phyloP scores from a whole-genome alignment of 352 stramenopile genomes.

The Blastocystis sp. region DNA sequence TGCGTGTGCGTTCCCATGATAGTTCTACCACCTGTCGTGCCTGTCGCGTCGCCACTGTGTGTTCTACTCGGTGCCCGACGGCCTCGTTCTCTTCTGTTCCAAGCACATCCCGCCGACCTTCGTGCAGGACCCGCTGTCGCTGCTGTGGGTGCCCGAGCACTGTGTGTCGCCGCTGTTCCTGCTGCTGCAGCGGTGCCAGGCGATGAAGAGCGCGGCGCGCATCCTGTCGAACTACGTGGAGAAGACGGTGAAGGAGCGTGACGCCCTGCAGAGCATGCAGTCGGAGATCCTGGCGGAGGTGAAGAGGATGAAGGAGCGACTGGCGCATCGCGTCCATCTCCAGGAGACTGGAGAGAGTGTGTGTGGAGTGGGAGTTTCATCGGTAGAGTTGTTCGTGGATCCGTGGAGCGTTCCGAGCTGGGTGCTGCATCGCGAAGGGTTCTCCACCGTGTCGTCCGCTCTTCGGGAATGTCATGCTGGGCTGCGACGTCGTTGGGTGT shows the following conservation, averaged over 20 bases:
- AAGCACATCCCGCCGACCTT: conserved; percentile 8
- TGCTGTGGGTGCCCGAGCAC: background rate
- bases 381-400: background rate
- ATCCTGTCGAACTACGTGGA: background rate
- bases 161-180: background rate
- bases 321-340: background rate
- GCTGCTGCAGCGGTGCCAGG: background rate
- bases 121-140: conserved; percentile 5
- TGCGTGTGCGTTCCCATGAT: background rate
- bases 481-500: background rate
- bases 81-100: conserved; percentile 24
- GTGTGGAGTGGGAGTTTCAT: background rate
- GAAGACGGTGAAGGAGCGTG: background rate
- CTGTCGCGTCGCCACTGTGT: conserved; percentile 8
- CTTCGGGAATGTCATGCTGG: background rate
- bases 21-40: conserved; percentile 38
- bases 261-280: background rate
- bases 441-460: background rate
- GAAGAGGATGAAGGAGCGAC: background rate
- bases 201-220: background rate
- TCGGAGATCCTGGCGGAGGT: background rate
- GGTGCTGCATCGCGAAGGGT: background rate
- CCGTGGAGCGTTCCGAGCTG: background rate
- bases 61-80: conserved; percentile 7
- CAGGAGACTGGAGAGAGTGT: background rate